phyloP scores from a whole-genome alignment of 257 asterid species.

The Solanum dulcamara region DNA sequence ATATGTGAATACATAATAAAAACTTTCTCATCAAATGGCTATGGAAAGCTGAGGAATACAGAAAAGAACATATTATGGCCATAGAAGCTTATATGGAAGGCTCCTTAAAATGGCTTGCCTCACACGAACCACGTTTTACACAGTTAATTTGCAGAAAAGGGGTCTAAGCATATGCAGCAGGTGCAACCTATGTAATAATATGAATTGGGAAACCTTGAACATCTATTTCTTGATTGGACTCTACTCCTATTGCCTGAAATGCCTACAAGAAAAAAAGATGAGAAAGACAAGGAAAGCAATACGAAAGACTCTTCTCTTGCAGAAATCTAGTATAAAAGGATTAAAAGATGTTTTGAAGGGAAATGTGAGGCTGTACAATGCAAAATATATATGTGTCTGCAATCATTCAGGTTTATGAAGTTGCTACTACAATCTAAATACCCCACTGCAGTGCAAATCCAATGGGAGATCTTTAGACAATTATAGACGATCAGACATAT shows the following conservation, averaged over 20 bases:
- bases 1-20: neutral
- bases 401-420: neutral
- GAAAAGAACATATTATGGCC: neutral
- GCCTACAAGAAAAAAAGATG: too few species aligned
- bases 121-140: neutral
- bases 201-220: too few species aligned
- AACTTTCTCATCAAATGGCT: neutral
- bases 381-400: neutral
- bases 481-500: neutral
- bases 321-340: neutral
- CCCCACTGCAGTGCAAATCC: neutral
- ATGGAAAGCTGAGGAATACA: neutral
- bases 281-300: neutral
- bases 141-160: neutral
- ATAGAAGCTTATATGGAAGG: neutral
- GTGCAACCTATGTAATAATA: neutral
- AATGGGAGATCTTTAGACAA: neutral
- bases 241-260: too few species aligned
- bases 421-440: neutral
- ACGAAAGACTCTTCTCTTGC: neutral
- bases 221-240: too few species aligned
- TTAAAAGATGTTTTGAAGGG: neutral
- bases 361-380: neutral
- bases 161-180: neutral
- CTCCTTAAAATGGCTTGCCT: neutral